Evolutionary conservation across 2,329 filamentous ascomycete species (phyloP).

Genomic region (Paramyrothecium roridum): DNA sequence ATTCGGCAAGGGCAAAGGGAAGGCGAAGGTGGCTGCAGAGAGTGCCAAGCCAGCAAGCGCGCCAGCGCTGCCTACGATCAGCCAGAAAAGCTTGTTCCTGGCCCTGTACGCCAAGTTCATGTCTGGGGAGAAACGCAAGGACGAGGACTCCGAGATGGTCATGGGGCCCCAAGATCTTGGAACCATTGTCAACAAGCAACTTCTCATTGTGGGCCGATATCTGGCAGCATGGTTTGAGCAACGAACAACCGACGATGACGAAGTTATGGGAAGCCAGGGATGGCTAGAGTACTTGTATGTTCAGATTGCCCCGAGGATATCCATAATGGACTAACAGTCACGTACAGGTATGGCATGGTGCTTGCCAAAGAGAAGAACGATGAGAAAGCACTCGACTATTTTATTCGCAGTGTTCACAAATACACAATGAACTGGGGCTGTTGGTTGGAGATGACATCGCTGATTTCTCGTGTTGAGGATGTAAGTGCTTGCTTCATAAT

Average conservation of each 20-base stretch:
- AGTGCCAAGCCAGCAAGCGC: slow-evolving; percentile 9
- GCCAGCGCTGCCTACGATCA: slow-evolving; percentile 54
- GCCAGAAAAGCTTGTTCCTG: slow-evolving; percentile 89
- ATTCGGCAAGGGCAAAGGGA: slow-evolving; percentile 58
- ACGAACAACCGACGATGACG: slow-evolving; percentile 54
- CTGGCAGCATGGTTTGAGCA: slow-evolving; percentile 79
- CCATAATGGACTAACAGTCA: neutral
- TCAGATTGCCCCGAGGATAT: neutral
- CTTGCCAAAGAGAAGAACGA: slow-evolving; percentile 90
- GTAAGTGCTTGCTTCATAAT: slow-evolving; percentile 43
- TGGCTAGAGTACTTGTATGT: slow-evolving; percentile 81
- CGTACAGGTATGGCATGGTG: slow-evolving; percentile 74
- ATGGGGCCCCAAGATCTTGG: slow-evolving; percentile 89
- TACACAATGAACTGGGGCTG: slow-evolving; percentile 97
- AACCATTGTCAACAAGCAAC: slow-evolving; percentile 78
- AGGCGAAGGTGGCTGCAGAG: slow-evolving; percentile 34
- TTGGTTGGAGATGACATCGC: slow-evolving; percentile 85
- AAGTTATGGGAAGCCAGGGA: slow-evolving; percentile 69
- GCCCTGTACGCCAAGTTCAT: slow-evolving; percentile 90
- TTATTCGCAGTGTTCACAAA: slow-evolving; percentile 83
- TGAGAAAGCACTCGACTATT: slow-evolving; percentile 75
- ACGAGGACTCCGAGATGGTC: slow-evolving; percentile 97
- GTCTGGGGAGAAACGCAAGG: slow-evolving; percentile 91
- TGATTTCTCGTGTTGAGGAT: slow-evolving; percentile 78
- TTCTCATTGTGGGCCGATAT: slow-evolving; percentile 70